Percentiles rank a stretch among this genome's conserved stretches.
Conservation (phyloP, 495 filamentous ascomycete species). For the Penicillium alfredii region DNA sequence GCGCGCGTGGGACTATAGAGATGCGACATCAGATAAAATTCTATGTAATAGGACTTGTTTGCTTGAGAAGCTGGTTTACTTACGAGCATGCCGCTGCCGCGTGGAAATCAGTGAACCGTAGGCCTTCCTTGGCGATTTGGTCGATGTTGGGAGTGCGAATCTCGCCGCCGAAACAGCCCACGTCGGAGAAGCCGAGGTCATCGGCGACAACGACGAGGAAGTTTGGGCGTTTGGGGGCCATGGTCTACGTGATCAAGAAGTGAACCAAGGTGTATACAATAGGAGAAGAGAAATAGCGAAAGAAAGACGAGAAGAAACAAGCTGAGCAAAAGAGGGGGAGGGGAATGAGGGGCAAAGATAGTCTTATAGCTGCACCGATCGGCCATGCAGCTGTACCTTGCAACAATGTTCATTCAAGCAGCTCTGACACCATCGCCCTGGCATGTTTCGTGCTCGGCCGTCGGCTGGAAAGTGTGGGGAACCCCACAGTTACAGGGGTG, state of each 20-base stretch:
- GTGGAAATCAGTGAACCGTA: conserved; percentile 59
- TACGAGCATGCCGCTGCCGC: conserved; percentile 58
- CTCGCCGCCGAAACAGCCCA: conserved; percentile 56
- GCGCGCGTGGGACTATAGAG: conserved; percentile 46
- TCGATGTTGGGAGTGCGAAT: conserved; percentile 59
- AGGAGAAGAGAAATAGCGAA: not conserved
- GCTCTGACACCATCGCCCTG: conserved; percentile 2
- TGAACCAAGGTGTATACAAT: not conserved
- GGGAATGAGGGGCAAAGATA: conserved; percentile 1
- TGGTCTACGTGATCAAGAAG: conserved; percentile 1
- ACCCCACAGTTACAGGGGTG: conserved; percentile 1
- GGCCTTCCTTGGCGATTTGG: conserved; percentile 47
- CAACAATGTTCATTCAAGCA: too few relatives aligned
- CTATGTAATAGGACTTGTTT: not conserved
- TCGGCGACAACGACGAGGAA: conserved; percentile 60
- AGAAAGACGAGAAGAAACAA: conserved; percentile 1
- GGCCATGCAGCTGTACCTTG: too few relatives aligned
- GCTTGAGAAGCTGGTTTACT: conserved; percentile 6
- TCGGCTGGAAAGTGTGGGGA: conserved; percentile 16
- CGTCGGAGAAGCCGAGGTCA: conserved; percentile 59
- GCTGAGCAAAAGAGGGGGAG: not conserved
- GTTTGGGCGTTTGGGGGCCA: conserved; percentile 48
- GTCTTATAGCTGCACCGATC: not conserved
- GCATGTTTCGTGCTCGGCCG: conserved; percentile 18
- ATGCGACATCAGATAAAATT: conserved; percentile 1